phyloP scores from a whole-genome alignment of 768 basidiomycete genomes.

The Phanerochaete sordida region DNA sequence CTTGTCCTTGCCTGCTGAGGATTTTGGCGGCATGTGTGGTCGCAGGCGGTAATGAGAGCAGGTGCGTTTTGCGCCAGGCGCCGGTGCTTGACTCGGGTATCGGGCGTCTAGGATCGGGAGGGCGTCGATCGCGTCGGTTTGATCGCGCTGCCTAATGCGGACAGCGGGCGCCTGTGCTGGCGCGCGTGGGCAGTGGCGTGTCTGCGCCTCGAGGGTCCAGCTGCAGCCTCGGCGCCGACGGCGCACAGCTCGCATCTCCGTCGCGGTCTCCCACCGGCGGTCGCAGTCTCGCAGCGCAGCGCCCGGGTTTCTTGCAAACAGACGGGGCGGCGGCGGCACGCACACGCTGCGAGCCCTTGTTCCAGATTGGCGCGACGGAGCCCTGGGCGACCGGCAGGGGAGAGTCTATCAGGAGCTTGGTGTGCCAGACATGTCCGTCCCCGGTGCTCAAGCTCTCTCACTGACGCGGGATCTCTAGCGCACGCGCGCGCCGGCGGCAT shows the following conservation, averaged over 20 bases:
- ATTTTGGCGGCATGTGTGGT: conserved; percentile 61
- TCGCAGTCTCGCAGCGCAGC: background rate
- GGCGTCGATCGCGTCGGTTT: background rate
- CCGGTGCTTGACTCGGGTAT: conserved; percentile 2
- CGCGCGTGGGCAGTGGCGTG: background rate
- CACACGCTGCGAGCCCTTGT: background rate
- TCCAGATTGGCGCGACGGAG: background rate
- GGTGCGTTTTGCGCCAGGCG: background rate
- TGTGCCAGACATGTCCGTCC: background rate
- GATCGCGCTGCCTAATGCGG: background rate
- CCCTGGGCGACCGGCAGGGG: background rate
- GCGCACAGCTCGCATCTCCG: no score
- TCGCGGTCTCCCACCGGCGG: no score
- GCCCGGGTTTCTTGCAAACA: background rate
- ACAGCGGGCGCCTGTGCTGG: background rate
- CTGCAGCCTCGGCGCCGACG: no score
- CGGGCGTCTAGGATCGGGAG: background rate
- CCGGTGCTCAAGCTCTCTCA: background rate
- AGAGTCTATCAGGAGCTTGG: background rate
- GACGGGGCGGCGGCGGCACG: background rate
- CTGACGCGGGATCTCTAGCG: background rate
- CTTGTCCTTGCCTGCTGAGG: conserved; percentile 56
- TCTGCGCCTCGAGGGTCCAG: no score
- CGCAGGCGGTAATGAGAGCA: background rate
- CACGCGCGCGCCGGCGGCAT: background rate